These are phyloP conservation scores for Paramecium biaurelia DNA, from an alignment of 73 alveolate species.

Conservation along the genomic window DNA sequence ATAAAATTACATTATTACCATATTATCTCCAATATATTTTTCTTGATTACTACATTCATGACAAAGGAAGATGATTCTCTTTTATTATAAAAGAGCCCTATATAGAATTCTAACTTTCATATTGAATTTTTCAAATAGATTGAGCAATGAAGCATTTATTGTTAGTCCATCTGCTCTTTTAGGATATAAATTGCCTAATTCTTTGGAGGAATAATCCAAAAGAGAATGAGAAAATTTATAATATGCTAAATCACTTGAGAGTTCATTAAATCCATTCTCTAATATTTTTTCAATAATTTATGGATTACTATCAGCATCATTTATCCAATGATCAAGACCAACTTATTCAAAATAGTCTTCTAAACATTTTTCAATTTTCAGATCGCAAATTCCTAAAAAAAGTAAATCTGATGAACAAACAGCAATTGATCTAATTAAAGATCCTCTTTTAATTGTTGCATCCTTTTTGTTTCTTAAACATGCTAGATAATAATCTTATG, in stretches of 20 bases:
- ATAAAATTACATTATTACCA: neutral
- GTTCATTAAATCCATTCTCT: neutral
- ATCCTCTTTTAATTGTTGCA: slow-evolving; percentile 6
- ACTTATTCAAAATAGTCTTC: neutral
- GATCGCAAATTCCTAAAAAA: neutral
- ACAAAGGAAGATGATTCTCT: neutral
- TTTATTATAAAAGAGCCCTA: slow-evolving; percentile 12
- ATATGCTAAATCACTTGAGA: neutral
- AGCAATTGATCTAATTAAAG: slow-evolving; percentile 28
- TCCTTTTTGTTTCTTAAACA: slow-evolving; percentile 4
- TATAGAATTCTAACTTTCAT: slow-evolving; percentile 14
- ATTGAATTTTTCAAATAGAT: neutral
- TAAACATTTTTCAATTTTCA: neutral
- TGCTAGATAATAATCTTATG: neutral
- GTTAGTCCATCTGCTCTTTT: slow-evolving; percentile 27
- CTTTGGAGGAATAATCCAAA: slow-evolving; percentile 1
- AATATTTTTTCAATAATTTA: neutral
- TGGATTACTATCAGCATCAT: neutral
- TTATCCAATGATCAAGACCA: slow-evolving; percentile 42
- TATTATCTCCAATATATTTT: neutral
- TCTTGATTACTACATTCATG: slow-evolving; percentile 18
- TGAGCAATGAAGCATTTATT: neutral
- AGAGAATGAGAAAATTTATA: neutral
- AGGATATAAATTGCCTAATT: neutral
- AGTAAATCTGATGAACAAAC: neutral